A percentile compares a stretch with the other conserved stretches of the same genome.
Conservation (phyloP, 2,329 filamentous ascomycete genomes). For the Fusarium illudens region DNA sequence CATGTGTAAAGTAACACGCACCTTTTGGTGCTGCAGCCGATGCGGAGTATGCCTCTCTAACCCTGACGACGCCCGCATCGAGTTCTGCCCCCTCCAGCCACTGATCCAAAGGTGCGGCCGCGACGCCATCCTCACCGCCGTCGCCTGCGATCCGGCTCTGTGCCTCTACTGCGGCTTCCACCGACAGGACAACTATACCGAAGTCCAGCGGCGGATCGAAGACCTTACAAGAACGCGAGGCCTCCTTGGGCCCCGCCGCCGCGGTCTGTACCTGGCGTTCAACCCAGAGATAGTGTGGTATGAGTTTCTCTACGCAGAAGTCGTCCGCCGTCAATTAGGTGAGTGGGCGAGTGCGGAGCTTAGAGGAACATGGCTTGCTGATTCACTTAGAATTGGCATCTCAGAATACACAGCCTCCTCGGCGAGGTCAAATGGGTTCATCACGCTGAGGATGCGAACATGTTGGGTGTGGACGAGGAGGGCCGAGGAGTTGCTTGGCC, state of each 20-base stretch:
- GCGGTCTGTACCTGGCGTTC: too few species aligned
- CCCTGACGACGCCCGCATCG: neutral
- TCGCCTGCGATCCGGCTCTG: neutral
- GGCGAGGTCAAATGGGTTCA: too few species aligned
- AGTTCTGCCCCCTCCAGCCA: neutral
- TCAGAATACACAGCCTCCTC: too few species aligned
- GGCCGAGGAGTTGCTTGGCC: too few species aligned
- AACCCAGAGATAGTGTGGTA: too few species aligned
- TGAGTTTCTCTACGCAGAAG: too few species aligned
- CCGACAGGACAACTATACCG: neutral
- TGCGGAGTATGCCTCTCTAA: neutral
- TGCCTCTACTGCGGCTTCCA: neutral
- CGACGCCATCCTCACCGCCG: neutral
- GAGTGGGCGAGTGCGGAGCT: too few species aligned
- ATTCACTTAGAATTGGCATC: too few species aligned
- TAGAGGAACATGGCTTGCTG: too few species aligned
- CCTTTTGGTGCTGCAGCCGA: neutral
- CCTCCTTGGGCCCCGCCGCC: neutral
- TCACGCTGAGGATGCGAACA: too few species aligned
- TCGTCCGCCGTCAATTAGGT: too few species aligned
- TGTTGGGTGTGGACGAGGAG: too few species aligned
- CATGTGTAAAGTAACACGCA: neutral
- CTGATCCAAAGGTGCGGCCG: neutral
- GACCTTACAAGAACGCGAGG: neutral
- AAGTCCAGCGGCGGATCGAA: neutral